Conservation (phyloP, 768 basidiomycete species). For the Amanita brunnescens region DNA sequence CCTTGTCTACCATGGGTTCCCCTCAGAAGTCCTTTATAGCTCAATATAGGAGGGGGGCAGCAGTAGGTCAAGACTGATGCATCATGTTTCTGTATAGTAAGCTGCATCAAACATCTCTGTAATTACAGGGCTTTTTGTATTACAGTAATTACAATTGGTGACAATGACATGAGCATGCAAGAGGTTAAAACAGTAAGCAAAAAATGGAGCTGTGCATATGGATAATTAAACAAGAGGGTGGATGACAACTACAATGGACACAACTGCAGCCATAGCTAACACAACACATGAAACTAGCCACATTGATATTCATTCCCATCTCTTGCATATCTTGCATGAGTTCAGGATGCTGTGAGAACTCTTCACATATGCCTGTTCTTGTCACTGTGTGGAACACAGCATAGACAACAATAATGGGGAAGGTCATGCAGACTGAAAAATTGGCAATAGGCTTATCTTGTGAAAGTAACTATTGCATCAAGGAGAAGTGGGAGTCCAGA, state of each 20-base stretch:
- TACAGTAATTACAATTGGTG: too few relatives aligned
- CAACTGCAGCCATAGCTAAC: slow-evolving; percentile 45
- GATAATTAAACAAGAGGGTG: slow-evolving; percentile 21
- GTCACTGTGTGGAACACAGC: slow-evolving; percentile 46
- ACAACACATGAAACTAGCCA: slow-evolving; percentile 68
- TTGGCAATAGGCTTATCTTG: slow-evolving; percentile 68
- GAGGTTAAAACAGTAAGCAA: slow-evolving; percentile 58
- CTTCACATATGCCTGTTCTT: slow-evolving; percentile 61
- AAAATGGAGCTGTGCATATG: slow-evolving; percentile 53
- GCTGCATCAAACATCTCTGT: too few relatives aligned
- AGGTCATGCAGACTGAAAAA: slow-evolving; percentile 59
- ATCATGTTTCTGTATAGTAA: too few relatives aligned
- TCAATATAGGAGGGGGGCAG: too few relatives aligned
- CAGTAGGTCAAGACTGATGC: too few relatives aligned
- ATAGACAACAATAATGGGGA: slow-evolving; percentile 47
- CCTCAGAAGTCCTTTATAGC: too few relatives aligned
- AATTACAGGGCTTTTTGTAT: too few relatives aligned
- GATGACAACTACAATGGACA: slow-evolving; percentile 54
- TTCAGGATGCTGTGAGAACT: slow-evolving; percentile 70
- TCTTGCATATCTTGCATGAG: slow-evolving; percentile 62
- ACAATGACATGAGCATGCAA: slow-evolving; percentile 35
- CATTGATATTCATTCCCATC: slow-evolving; percentile 64
- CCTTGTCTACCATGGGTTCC: too few relatives aligned
- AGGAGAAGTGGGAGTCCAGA: too few relatives aligned
- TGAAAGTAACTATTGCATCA: too few relatives aligned